Evolutionary conservation across 345 rosid species (phyloP), one percentile per base, ranked within the genome.

Genomic region (Cardiospermum halicacabum): DNA sequence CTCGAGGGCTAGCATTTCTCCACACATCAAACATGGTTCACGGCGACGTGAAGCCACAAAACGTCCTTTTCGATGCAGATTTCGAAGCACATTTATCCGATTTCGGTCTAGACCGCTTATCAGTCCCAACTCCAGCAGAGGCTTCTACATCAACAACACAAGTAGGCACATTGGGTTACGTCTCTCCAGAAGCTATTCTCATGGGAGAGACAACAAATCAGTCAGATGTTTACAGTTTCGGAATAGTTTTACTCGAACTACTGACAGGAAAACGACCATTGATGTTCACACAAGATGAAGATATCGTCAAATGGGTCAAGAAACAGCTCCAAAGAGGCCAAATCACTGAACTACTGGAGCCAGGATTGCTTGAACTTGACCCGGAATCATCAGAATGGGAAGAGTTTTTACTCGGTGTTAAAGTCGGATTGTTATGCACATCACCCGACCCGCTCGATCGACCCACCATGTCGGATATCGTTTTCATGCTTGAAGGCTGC

Each of bases 311-410:
- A 69, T 94, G 97, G 97, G 99, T 94, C 5, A 94, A 94, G 82
- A 91, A 83, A 69, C 99, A 94, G 60, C 80, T 94, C 26, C 97
- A 94, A 32, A 84, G 75, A 67, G 94, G 99, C 1, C 99, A 88
- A 72, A 81, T 94, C 11, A 74, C 88, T 2, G 97, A 94, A 73
- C 75, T 94, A 57, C 62, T 91, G 0, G 99, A 94, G 34, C 97
- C 99, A 1, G 99, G 99, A 0, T 69, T 94, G 69, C 91, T 94
- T 2, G 97, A 94, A 66, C 85, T 90, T 0, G 99, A 94, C 70
- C 95, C 97, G 0, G 99, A 94, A 65, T 87, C 97, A 40, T 91
- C 99, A 0, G 99, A 94, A 71, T 94, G 99, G 99, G 99, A 91
- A 78, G 99, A 94, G 75, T 91, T 94, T 65, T 70, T 94, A 55